Percentiles rank a stretch among this genome's conserved stretches.
phyloP scores from a whole-genome alignment of 2,329 filamentous ascomycete genomes.

The Huntiella abstrusa region DNA sequence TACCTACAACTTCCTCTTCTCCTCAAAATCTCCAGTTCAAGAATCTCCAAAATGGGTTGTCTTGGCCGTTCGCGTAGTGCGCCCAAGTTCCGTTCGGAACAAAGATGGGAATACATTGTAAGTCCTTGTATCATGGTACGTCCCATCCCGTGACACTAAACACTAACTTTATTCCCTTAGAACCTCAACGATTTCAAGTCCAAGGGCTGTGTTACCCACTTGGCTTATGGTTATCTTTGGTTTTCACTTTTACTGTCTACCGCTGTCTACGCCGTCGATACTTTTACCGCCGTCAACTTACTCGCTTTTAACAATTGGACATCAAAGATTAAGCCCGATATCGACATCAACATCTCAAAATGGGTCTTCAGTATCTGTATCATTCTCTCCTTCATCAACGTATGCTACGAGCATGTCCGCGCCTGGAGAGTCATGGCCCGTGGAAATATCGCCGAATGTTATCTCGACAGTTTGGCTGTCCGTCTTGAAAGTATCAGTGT shows the following conservation, averaged over 20 bases:
- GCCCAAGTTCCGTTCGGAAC: constrained; percentile 55
- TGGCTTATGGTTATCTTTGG: constrained; percentile 76
- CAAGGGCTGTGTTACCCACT: constrained; percentile 52
- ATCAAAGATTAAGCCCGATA: constrained; percentile 58
- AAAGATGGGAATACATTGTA: constrained; percentile 90
- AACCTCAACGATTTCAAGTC: constrained; percentile 62
- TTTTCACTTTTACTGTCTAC: constrained; percentile 60
- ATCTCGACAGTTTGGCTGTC: constrained; percentile 72
- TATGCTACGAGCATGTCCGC: constrained; percentile 60
- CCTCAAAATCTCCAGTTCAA: constrained; percentile 15
- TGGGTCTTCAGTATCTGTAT: constrained; percentile 95
- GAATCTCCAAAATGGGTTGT: constrained; percentile 38
- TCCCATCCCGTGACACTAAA: not conserved
- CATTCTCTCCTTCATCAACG: constrained; percentile 70
- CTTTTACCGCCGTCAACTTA: constrained; percentile 81
- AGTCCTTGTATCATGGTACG: constrained; percentile 17
- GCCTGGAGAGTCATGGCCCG: constrained; percentile 66
- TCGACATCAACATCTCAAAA: constrained; percentile 62
- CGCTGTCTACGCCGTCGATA: constrained; percentile 76
- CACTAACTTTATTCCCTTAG: constrained; percentile 2
- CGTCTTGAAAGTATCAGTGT: constrained; percentile 67
- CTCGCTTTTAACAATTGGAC: constrained; percentile 82
- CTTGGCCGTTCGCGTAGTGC: constrained; percentile 41
- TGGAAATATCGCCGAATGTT: constrained; percentile 77
- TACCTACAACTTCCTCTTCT: not conserved